Base-by-base conservation (phyloP, 148 eudicot genomes). In the Arctostaphylos glauca region DNA sequence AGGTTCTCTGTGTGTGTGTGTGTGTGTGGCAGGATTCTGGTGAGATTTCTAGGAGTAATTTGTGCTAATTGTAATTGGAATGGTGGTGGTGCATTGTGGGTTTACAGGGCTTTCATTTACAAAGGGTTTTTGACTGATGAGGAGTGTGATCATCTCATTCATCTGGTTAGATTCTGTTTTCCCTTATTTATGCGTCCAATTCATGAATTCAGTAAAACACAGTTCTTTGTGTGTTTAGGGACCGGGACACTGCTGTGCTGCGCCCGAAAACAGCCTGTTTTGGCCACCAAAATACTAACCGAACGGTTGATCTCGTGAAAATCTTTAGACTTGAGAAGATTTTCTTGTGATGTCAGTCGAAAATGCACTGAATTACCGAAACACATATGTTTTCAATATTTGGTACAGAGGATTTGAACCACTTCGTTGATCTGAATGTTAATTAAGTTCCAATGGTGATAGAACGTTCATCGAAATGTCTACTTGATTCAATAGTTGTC, bases 111-210 rank as follows among this genome's bases (percentile, higher is more conserved):
- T 15, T 96, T 96, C 83, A 59, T 91, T 47, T 91, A 93, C 86
- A 90, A 85, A 79, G 89, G 89, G 0, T 91, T 96, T 86, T 84
- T 96, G 86, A 91, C 93, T 19, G 79, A 85, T 85, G 89, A 92
- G 66, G 99, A 94, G 89, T 94, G 99, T 86, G 97, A 96, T 88
- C 99, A 96, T 91, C 92, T 94, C 71, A 93, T 94, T 64, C 4
- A 81, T 50, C 82, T 96, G 97, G 99, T 96, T 78, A 83, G 93
- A 47, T 4, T 83, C 85, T 82, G 3, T 38, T 38, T 66, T 64
- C 67, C 66, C 23, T 49, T 19, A 1, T 12, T 41, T 68, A 31
- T 74, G 50, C 10, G 14, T 14, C 52, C 31, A 77, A 15, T 41
- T 46, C 44, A 9, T 55, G 62, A 31, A 38, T 55, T 59, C 46